Evolutionary conservation across 169 alveolate species (phyloP), one percentile per base, ranked within the genome.

Genomic region (Amoebophrya sp.): DNA sequence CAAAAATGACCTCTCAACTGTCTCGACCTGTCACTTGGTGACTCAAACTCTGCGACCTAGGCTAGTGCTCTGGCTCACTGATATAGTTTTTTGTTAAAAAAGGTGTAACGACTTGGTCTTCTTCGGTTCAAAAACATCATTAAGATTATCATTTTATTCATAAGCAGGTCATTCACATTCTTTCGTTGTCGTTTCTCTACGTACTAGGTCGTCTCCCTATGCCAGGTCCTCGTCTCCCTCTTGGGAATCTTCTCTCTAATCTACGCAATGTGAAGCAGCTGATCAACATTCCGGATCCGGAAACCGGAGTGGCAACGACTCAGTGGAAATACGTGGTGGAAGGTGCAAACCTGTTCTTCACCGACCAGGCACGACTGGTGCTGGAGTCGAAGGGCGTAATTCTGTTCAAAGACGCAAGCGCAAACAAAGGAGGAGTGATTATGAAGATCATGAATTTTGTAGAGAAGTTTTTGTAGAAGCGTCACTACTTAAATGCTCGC

Each of bases 301-400:
- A 47, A 47, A 47, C 92, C 65, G 65, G 90, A 0, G 96, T 95
- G 41, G 94, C 92, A 89, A 93, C 95, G 40, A n/a, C n/a, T n/a
- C 91, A 92, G 40, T 96, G 93, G 94, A 95, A 96, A 94, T 96
- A 93, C 93, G 94, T 96, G 89, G 98, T 96, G 29, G 98, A 96
- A 91, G 98, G 98, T 6, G 97, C 97, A 36, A 96, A 96, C 93
- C 96, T 96, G 40, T 96, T 95, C 94, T 95, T 96, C 90, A 95
- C 98, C 34, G 97, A 96, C 91, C 41, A 89, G 78, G 94, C 92
- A 10, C 89, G 91, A 36, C 83, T 65, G 83, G 18, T 29, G 83
- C 92, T 95, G 89, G 97, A 95, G 92, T 92, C 89, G 89, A 94
- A 94, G 93, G 96, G 96, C 39, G 96, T 95, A 14, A 93, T 95